Conservation (phyloP, 192 early-diverging fungal genomes). For the Linnemannia hyalina region DNA sequence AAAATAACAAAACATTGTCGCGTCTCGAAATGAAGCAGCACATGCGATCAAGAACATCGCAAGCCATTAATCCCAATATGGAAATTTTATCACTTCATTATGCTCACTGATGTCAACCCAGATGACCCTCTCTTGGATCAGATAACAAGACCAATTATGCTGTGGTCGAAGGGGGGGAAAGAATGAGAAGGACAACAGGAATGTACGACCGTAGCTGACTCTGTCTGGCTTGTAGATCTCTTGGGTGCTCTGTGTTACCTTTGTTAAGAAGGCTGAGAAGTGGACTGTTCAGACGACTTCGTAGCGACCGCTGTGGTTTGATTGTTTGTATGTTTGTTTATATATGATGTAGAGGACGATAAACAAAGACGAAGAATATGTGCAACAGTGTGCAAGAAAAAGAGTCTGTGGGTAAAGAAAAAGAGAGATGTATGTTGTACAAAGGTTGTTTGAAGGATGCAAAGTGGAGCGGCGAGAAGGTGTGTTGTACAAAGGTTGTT, state of each 20-base stretch:
- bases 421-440: not conserved
- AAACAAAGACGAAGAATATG: too few relatives aligned
- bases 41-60: not conserved
- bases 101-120: not conserved
- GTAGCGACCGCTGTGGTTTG: not conserved
- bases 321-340: not conserved
- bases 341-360: not conserved
- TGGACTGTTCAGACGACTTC: not conserved
- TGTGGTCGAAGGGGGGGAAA: too few relatives aligned
- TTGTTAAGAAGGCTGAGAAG: not conserved
- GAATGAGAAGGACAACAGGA: too few relatives aligned
- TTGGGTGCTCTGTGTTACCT: not conserved
- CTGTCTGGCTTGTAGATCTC: not conserved
- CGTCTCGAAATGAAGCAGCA: not conserved
- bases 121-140: not conserved
- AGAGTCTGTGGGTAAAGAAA: not conserved
- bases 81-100: not conserved
- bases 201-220: too few relatives aligned
- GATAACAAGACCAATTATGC: too few relatives aligned
- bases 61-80: slow-evolving; percentile 2
- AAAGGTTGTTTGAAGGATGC: not conserved
- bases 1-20: not conserved
- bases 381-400: too few relatives aligned
- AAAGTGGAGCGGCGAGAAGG: not conserved
- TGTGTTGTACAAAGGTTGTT: not conserved